phyloP scores from a whole-genome alignment of 148 eudicot species.

The Heliamphora exappendiculata region DNA sequence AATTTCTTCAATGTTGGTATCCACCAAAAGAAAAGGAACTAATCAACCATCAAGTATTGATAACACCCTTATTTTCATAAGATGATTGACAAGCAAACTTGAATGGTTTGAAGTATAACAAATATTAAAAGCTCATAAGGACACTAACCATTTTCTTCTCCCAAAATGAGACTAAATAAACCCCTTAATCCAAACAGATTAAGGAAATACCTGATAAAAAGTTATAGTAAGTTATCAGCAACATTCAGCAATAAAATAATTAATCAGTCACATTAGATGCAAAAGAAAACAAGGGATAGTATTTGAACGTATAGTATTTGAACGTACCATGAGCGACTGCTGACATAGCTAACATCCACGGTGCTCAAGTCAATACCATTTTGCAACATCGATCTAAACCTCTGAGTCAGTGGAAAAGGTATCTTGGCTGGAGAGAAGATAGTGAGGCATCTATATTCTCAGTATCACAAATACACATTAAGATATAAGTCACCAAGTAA shows the following conservation, averaged over 20 bases:
- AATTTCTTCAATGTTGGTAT: slow-evolving; percentile 6
- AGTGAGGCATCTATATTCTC: neutral
- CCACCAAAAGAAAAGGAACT: neutral
- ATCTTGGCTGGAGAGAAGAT: slow-evolving; percentile 63
- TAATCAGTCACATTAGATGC: neutral
- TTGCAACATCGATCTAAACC: slow-evolving; percentile 93
- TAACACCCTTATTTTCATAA: neutral
- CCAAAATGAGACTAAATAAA: slow-evolving; percentile 86
- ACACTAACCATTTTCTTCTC: slow-evolving; percentile 87
- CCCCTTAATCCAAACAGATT: slow-evolving; percentile 94
- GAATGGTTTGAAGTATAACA: slow-evolving; percentile 1
- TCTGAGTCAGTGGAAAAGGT: slow-evolving; percentile 94
- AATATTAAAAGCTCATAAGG: neutral
- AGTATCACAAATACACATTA: neutral
- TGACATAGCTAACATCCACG: slow-evolving; percentile 97
- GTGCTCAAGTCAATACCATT: slow-evolving; percentile 97
- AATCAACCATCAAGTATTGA: too few species aligned
- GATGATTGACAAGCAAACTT: neutral
- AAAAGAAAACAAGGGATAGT: neutral
- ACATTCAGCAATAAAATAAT: slow-evolving; percentile 5
- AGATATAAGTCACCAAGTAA: neutral
- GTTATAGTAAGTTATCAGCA: slow-evolving; percentile 6
- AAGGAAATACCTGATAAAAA: slow-evolving; percentile 76
- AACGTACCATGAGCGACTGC: slow-evolving; percentile 91
- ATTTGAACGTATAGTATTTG: slow-evolving; percentile 7